Percentiles rank a stretch among this genome's conserved stretches.
phyloP scores from a whole-genome alignment of 192 early-diverging fungal species.

The Phlyctochytrium planicorne region DNA sequence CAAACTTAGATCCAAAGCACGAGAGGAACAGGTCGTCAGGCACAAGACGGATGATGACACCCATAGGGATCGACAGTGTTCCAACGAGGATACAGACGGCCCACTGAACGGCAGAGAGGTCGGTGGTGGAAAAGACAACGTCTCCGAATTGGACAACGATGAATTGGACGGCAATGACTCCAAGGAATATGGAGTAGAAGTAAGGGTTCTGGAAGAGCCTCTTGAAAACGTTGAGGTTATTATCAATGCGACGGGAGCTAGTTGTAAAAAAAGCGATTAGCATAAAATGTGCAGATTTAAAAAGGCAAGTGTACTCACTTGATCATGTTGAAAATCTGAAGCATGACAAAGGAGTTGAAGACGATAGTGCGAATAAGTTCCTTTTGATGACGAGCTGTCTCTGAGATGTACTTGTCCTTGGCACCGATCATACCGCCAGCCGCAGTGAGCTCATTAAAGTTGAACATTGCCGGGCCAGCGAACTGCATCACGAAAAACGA shows the following conservation, averaged over 20 bases:
- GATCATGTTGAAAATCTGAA: conserved; percentile 89
- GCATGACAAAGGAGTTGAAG: conserved; percentile 90
- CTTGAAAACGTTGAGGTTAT: conserved; percentile 41
- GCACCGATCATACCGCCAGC: conserved; percentile 16
- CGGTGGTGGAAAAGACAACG: conserved; percentile 22
- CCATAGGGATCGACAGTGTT: conserved; percentile 76
- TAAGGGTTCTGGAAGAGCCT: conserved; percentile 33
- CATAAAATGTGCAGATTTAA: not conserved
- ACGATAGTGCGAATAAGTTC: conserved; percentile 66
- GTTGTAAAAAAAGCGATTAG: conserved; percentile 17
- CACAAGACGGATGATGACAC: conserved; percentile 83
- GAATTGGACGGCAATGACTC: conserved; percentile 28
- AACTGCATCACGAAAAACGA: conserved; percentile 8
- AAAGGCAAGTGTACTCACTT: conserved; percentile 52
- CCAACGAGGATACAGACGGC: conserved; percentile 80
- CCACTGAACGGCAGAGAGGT: conserved; percentile 75
- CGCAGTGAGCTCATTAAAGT: conserved; percentile 20
- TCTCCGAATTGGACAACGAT: conserved; percentile 43
- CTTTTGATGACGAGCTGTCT: conserved; percentile 17
- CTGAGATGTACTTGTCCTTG: not conserved
- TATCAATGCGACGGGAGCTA: conserved; percentile 33
- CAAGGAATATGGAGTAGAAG: conserved; percentile 34
- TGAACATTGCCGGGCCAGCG: conserved; percentile 17
- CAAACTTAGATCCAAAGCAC: not conserved
- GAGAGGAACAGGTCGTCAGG: conserved; percentile 52